Evolutionary conservation across 2,329 filamentous ascomycete genomes (phyloP), one percentile per base, ranked within the genome.

Genomic region (Elsinoe batatas): DNA sequence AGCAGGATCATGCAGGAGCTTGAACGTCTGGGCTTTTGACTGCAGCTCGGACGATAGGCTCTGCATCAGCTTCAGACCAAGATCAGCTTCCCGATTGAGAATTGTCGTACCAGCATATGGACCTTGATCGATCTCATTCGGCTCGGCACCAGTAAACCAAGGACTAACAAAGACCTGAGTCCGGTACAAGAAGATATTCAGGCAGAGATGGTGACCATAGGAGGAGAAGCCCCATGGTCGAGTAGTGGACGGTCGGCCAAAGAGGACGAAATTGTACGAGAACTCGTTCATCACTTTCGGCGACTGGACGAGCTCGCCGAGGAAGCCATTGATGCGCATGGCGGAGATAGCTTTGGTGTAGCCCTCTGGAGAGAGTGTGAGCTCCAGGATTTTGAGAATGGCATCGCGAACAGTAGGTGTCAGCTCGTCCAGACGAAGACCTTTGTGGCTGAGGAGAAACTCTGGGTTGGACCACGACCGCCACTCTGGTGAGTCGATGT

Each of bases 101-200:
- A 90, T 87, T 3, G 78, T 72, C 0, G 82, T 87, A 5, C 85
- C 86, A 1, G 71, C 70, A 66, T 81, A 76, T 0, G 77, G 77
- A 0, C 85, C 85, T 0, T 69, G 68, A 60, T 90, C 86, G 61
- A 90, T 86, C 35, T 83, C 64, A 62, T 91, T 89, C 0, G 87
- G 87, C 68, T 91, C 87, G 0, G 87, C 87, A 55, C 87, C 87
- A 0, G 85, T 88, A 69, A 91, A 91, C 70, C 83, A 87, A 0
- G 87, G 87, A 0, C 80, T 82, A 2, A 88, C 74, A 43, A 88
- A 72, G 50, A 89, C 82, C 66, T 88, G 83, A 0, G 72, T 69
- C 32, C 74, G 74, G 64, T 83, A 79, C 56, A 90, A 75, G 64
- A 90, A 85, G 18, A 86, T 76, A 62, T 83, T 83, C 2, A 91